Conservation (phyloP, 2,329 filamentous ascomycete genomes). For the Sarocladiaceae sp. region DNA sequence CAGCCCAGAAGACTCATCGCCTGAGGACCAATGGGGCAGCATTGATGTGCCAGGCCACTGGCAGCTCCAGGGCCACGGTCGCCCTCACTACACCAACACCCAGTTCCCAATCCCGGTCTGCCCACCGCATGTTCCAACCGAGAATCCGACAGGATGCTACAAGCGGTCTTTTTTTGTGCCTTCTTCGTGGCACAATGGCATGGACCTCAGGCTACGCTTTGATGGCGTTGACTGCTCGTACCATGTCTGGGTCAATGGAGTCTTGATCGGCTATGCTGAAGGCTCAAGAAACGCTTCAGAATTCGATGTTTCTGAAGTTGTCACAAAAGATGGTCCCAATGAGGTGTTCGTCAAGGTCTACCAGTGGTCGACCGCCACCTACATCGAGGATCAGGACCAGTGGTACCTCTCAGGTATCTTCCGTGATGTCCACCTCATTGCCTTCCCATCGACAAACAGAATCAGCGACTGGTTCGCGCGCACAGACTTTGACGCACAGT, state of each 20-base stretch:
- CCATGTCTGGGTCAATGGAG: constrained; percentile 62
- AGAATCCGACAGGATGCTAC: constrained; percentile 62
- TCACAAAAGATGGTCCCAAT: constrained; percentile 41
- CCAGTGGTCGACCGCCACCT: constrained; percentile 62
- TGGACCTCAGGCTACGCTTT: constrained; percentile 57
- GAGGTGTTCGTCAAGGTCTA: constrained; percentile 59
- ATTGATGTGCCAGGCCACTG: constrained; percentile 60
- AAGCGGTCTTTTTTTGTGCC: constrained; percentile 50
- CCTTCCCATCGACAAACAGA: constrained; percentile 42
- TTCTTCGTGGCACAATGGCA: constrained; percentile 32
- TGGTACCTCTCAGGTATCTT: constrained; percentile 66
- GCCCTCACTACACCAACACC: constrained; percentile 64
- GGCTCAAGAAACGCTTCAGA: constrained; percentile 65
- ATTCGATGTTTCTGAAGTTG: constrained; percentile 55
- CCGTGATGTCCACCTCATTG: constrained; percentile 58
- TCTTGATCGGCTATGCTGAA: constrained; percentile 60
- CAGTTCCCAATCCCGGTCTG: constrained; percentile 60
- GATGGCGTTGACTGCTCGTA: constrained; percentile 68
- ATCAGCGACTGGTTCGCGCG: constrained; percentile 56
- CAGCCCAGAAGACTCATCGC: constrained; percentile 22
- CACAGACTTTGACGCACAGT: constrained; percentile 46
- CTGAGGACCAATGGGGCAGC: constrained; percentile 32
- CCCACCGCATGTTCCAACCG: constrained; percentile 56
- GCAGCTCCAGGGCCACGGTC: constrained; percentile 64
- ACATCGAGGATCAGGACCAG: constrained; percentile 65